Conservation (phyloP, 1,139 yeast genomes). For the Geotrichum candidum region DNA sequence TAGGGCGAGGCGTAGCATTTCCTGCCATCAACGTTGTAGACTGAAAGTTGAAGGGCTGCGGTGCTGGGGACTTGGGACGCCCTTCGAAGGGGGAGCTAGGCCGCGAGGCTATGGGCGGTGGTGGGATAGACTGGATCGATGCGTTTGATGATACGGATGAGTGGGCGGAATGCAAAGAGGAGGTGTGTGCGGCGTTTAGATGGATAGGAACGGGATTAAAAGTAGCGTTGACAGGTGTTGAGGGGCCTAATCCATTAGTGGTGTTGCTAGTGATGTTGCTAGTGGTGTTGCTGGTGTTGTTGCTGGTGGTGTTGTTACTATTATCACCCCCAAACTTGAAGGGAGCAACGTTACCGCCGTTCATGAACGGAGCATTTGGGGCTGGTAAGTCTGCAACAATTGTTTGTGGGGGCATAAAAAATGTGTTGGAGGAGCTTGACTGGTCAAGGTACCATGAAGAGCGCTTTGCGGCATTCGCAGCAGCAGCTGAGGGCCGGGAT, state of each 20-base stretch:
- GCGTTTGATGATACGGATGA: constrained; percentile 13
- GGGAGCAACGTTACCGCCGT: not conserved
- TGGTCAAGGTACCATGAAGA: constrained; percentile 7
- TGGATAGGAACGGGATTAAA: not conserved
- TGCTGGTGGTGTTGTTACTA: too few species aligned
- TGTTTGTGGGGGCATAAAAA: not conserved
- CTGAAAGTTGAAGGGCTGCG: constrained; percentile 37
- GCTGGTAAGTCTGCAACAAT: not conserved
- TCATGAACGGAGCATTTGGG: constrained; percentile 1
- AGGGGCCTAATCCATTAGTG: not conserved
- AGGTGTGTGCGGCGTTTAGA: not conserved
- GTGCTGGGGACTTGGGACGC: not conserved
- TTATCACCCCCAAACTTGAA: not conserved
- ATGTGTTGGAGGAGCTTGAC: not conserved
- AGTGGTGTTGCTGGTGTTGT: not conserved
- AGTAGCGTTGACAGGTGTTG: not conserved
- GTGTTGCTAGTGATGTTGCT: not conserved
- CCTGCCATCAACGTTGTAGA: constrained; percentile 27
- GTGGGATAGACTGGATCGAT: constrained; percentile 4
- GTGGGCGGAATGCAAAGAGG: constrained; percentile 10
- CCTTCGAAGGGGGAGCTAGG: constrained; percentile 1
- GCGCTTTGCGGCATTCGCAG: constrained; percentile 1
- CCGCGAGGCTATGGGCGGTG: not conserved
- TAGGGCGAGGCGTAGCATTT: constrained; percentile 21
- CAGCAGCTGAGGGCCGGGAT: constrained; percentile 2